Conservation (phyloP, 345 rosid species). For the Lagerstroemia speciosa region DNA sequence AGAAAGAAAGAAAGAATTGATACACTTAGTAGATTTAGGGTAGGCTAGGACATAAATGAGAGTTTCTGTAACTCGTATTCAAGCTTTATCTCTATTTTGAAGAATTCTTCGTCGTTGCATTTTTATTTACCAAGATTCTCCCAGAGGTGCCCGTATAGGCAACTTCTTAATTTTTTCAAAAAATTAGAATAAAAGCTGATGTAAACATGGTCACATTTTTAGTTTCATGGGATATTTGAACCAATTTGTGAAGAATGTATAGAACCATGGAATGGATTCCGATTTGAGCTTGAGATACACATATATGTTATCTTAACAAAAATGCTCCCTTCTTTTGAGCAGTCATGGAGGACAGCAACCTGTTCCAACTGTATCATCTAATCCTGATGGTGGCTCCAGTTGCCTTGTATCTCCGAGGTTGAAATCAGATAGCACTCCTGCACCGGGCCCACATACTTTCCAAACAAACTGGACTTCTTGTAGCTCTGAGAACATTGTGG, state of each 20-base stretch:
- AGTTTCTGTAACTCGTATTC: neutral
- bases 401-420: constrained; percentile 64
- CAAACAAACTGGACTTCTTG: constrained; percentile 50
- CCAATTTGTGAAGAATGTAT: neutral
- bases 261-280: neutral
- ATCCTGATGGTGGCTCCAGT: constrained; percentile 49
- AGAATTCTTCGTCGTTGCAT: neutral
- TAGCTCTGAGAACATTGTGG: constrained; percentile 22
- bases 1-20: too few species aligned
- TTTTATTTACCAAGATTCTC: neutral
- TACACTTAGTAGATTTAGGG: neutral
- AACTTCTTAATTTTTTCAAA: neutral
- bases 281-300: neutral
- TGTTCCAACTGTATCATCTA: constrained; percentile 33
- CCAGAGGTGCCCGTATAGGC: neutral
- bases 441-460: constrained; percentile 38
- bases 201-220: neutral
- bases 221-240: neutral
- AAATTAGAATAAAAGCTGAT: neutral
- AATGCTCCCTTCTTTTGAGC: constrained; percentile 10
- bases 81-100: neutral
- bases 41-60: neutral
- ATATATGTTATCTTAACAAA: neutral
- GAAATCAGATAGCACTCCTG: constrained; percentile 39
- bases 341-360: constrained; percentile 51